Conservation (phyloP, 371 early-diverging fungal species). For the Coemansia sp. region DNA sequence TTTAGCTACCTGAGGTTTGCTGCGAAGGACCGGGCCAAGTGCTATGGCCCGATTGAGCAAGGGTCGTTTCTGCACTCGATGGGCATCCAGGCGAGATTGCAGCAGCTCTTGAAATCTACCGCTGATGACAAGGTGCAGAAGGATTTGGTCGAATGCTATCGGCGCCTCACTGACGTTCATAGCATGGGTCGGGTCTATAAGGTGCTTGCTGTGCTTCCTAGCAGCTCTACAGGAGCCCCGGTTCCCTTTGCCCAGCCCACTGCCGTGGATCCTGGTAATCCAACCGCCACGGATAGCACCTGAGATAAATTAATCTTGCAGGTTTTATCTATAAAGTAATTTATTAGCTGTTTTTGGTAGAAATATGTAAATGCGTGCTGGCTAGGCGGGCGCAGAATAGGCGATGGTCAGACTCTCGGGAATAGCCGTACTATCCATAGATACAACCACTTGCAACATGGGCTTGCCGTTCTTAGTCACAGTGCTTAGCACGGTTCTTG, state of each 20-base stretch:
- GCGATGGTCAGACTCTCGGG: slow-evolving; percentile 28
- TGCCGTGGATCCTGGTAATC: slow-evolving; percentile 14
- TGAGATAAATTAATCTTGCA: too few relatives aligned
- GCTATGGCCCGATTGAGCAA: slow-evolving; percentile 85
- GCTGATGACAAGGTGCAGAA: slow-evolving; percentile 55
- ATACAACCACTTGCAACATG: slow-evolving; percentile 39
- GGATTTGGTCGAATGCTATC: slow-evolving; percentile 67
- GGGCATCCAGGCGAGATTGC: slow-evolving; percentile 79
- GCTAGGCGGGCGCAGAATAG: too few relatives aligned
- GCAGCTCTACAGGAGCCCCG: slow-evolving; percentile 17
- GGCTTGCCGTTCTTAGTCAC: slow-evolving; percentile 40
- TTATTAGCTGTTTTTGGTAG: too few relatives aligned
- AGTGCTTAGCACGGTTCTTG: slow-evolving; percentile 27
- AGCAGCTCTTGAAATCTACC: slow-evolving; percentile 68
- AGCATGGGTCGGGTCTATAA: slow-evolving; percentile 83
- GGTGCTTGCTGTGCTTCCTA: slow-evolving; percentile 66
- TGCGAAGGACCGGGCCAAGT: slow-evolving; percentile 52
- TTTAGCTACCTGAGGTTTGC: slow-evolving; percentile 74
- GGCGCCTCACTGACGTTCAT: slow-evolving; percentile 69
- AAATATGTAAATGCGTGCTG: background rate
- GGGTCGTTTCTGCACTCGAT: slow-evolving; percentile 74
- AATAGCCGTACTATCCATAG: slow-evolving; percentile 15
- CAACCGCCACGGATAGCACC: slow-evolving; percentile 21
- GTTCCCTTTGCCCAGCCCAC: slow-evolving; percentile 47
- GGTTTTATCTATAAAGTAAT: too few relatives aligned